Conservation (phyloP, 2,329 filamentous ascomycete species). For the Fusarium continuum region DNA sequence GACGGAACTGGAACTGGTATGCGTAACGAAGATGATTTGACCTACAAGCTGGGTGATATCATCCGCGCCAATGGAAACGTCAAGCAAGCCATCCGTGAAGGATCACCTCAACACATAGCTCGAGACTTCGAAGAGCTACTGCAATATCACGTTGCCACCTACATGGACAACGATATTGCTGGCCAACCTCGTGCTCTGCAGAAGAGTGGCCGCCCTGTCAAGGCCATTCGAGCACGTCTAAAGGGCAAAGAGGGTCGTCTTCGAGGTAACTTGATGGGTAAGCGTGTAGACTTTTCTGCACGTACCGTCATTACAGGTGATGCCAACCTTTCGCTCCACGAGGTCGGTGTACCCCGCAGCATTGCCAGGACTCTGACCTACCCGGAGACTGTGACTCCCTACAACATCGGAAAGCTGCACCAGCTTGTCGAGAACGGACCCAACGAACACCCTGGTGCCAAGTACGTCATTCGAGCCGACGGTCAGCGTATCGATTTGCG, state of each 20-base stretch:
- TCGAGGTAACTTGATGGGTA: slow-evolving; percentile 98
- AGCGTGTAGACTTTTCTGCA: slow-evolving; percentile 98
- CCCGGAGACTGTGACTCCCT: slow-evolving; percentile 95
- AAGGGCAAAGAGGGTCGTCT: slow-evolving; percentile 99
- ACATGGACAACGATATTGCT: slow-evolving; percentile 99
- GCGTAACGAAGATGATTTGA: slow-evolving; percentile 98
- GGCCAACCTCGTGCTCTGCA: slow-evolving; percentile 93
- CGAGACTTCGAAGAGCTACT: slow-evolving; percentile 90
- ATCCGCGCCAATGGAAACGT: slow-evolving; percentile 98
- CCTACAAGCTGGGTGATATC: slow-evolving; percentile 98
- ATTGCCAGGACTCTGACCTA: slow-evolving; percentile 95
- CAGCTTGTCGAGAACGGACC: slow-evolving; percentile 91
- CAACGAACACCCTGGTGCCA: slow-evolving; percentile 93
- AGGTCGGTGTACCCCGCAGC: slow-evolving; percentile 94
- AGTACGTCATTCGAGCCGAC: slow-evolving; percentile 94
- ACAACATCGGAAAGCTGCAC: slow-evolving; percentile 95
- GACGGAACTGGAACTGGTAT: slow-evolving; percentile 92
- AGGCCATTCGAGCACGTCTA: slow-evolving; percentile 93
- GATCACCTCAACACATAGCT: slow-evolving; percentile 89
- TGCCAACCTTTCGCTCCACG: slow-evolving; percentile 93
- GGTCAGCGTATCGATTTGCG: slow-evolving; percentile 94
- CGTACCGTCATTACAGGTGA: slow-evolving; percentile 99
- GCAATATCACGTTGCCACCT: slow-evolving; percentile 98
- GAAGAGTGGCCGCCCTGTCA: slow-evolving; percentile 95
- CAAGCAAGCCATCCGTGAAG: slow-evolving; percentile 87